phyloP scores from a whole-genome alignment of 1,284 basidiomycete genomes.

The Trichosporon sp. region DNA sequence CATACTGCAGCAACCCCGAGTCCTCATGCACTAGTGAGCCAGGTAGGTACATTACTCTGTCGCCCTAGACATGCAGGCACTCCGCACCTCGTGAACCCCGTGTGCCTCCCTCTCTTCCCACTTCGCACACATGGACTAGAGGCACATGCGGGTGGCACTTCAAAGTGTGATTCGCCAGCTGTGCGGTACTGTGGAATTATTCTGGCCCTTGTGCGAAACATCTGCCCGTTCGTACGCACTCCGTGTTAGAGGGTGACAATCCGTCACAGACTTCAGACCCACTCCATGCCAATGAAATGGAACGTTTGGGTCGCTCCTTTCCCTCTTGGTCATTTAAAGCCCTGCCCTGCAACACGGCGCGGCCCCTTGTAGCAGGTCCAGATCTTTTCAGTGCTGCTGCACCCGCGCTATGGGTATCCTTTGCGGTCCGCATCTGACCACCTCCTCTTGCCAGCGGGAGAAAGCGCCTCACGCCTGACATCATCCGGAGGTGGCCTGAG shows the following conservation, averaged over 20 bases:
- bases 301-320: background rate
- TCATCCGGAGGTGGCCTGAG: background rate
- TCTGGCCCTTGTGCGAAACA: background rate
- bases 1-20: no score
- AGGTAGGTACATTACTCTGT: background rate
- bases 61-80: background rate
- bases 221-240: background rate
- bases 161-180: background rate
- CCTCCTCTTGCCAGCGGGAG: no score
- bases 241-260: background rate
- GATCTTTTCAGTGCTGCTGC: background rate
- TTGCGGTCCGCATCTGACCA: background rate
- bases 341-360: background rate
- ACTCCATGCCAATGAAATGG: constrained; percentile 6
- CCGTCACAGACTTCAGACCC: background rate
- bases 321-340: background rate
- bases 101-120: background rate
- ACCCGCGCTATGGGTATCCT: no score
- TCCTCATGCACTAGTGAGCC: background rate
- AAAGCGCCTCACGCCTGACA: background rate
- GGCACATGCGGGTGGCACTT: background rate
- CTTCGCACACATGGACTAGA: background rate
- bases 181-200: background rate
- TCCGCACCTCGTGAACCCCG: background rate
- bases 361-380: background rate